Base-by-base conservation (phyloP, 148 eudicot genomes). In the Spergularia marina region DNA sequence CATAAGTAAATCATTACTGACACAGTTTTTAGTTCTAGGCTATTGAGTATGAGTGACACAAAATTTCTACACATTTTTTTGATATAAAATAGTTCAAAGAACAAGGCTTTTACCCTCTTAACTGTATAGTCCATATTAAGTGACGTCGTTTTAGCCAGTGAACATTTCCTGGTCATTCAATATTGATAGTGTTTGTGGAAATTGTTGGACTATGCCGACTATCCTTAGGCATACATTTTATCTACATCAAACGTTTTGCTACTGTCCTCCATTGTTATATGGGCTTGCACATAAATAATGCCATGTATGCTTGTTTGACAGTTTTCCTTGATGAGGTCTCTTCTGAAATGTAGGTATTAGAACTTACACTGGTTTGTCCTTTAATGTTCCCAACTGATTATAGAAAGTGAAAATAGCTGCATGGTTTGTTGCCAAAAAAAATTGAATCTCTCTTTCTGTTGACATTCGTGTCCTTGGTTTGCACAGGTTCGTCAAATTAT, bases 401-500 rank as follows among this genome's bases (percentile, higher is more conserved):
- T 12, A 44, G 13, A 25, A 25, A 20, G 55, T 41, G 7, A 3
- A 25, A 47, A 17, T 65, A 52, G n/a, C 47, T 72, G 57, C 74
- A 40, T 72, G n/a, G 72, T 30, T 74, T 68, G 65, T 66, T 67
- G 14, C 18, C 34, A 67, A 23, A 23, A 74, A 16, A 58, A 67
- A 16, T 20, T 70, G 51, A 39, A 57, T 10, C 13, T 52, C 10
- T 53, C 64, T 69, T 78, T 74, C 70, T 78, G 69, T 73, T 76
- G 72, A 66, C 75, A 71, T 77, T 76, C 76, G 41, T 65, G 52
- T 68, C 54, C 72, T 77, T 79, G 65, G 30, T 72, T 81, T 79
- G 52, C 68, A 81, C 86, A 88, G 91, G 91, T 88, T 81, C 75
- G 84, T 82, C 72, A 57, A 20, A 25, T n/a, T n/a, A n/a, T 52